Percentiles rank a stretch among this genome's conserved stretches.
These are phyloP conservation scores for Xylaria sp. DNA, from an alignment of 2,329 filamentous ascomycete species.

Conservation along the genomic window DNA sequence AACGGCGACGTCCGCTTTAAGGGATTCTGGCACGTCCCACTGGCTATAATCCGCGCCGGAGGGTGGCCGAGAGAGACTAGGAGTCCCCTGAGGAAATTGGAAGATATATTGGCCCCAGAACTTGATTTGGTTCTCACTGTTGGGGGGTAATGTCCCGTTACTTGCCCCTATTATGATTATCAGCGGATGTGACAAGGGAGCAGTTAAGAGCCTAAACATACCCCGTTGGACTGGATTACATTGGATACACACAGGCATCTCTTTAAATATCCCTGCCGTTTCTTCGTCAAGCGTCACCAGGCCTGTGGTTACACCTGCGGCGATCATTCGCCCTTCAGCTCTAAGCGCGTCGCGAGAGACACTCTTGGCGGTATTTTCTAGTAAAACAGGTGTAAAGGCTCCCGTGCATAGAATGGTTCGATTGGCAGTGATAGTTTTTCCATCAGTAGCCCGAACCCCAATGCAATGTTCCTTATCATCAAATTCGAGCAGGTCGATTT, in stretches of 20 bases:
- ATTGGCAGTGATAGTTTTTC: constrained; percentile 54
- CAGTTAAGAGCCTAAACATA: constrained; percentile 8
- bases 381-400: constrained; percentile 61
- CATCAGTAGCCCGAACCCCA: constrained; percentile 58
- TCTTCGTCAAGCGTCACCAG: constrained; percentile 43
- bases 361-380: constrained; percentile 55
- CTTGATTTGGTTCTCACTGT: constrained; percentile 62
- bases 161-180: constrained; percentile 59
- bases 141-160: constrained; percentile 68
- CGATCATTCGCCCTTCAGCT: constrained; percentile 59
- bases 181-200: not conserved
- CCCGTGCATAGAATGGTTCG: constrained; percentile 60
- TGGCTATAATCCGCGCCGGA: constrained; percentile 67
- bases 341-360: constrained; percentile 58
- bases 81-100: constrained; percentile 63
- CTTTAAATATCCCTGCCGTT: constrained; percentile 33
- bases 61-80: constrained; percentile 69
- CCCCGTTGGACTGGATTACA: constrained; percentile 43
- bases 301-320: constrained; percentile 60
- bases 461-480: constrained; percentile 48
- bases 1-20: constrained; percentile 69
- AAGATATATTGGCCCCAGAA: constrained; percentile 73
- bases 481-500: constrained; percentile 57
- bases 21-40: constrained; percentile 66
- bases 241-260: constrained; percentile 46